Evolutionary conservation across 2,329 filamentous ascomycete genomes (phyloP).

Genomic region (Neofusicoccum sp.): DNA sequence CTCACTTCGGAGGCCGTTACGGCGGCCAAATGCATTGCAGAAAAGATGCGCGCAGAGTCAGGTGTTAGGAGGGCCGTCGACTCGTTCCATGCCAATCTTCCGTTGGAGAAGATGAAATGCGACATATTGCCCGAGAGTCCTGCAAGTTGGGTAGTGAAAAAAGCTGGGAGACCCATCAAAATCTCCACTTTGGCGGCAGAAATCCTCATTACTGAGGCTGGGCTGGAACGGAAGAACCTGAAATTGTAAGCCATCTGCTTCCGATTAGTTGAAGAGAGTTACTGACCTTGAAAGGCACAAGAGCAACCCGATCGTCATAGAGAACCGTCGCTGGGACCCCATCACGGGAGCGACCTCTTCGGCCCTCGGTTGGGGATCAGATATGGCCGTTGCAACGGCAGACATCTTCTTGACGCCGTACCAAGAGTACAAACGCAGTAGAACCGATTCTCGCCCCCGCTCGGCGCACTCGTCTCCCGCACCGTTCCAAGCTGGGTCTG

Average conservation of each 20-base stretch:
- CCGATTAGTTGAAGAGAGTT: too few species aligned
- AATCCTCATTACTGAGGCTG: slow-evolving; percentile 47
- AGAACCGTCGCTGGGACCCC: slow-evolving; percentile 57
- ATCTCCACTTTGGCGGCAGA: background rate
- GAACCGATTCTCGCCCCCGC: background rate
- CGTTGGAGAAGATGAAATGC: slow-evolving; percentile 56
- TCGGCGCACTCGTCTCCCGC: background rate
- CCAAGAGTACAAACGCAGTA: background rate
- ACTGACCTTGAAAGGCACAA: background rate
- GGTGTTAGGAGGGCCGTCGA: slow-evolving; percentile 47
- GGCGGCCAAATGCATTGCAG: slow-evolving; percentile 43
- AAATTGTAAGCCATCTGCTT: slow-evolving; percentile 59
- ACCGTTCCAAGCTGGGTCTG: background rate
- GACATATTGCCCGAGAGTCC: slow-evolving; percentile 66
- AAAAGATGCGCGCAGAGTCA: slow-evolving; percentile 46
- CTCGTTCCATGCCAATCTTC: slow-evolving; percentile 54
- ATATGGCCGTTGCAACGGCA: slow-evolving; percentile 61
- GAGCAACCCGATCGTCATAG: slow-evolving; percentile 25
- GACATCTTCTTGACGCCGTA: slow-evolving; percentile 49
- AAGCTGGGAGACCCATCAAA: slow-evolving; percentile 26
- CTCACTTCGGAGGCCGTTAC: slow-evolving; percentile 41
- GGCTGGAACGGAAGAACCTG: slow-evolving; percentile 69
- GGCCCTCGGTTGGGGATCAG: slow-evolving; percentile 55
- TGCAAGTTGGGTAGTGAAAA: slow-evolving; percentile 65
- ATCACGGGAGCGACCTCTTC: slow-evolving; percentile 65